Conservation (phyloP, 2,329 filamentous ascomycete species). For the Sporothrix protearum region DNA sequence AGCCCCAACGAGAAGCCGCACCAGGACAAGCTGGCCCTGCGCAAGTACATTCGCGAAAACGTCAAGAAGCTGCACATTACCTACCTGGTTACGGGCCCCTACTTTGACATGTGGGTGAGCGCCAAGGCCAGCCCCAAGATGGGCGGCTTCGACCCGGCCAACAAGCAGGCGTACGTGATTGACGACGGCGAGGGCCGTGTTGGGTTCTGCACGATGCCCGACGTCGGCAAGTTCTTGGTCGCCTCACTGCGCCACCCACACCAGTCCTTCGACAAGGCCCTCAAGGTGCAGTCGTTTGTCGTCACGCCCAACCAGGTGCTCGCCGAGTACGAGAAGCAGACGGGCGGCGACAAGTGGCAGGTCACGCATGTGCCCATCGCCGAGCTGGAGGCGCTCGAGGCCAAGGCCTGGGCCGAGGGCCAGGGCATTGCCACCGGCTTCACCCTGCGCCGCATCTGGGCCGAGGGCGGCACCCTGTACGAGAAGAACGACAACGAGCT, state of each 20-base stretch:
- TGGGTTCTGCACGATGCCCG: constrained; percentile 67
- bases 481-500: constrained; percentile 62
- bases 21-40: constrained; percentile 66
- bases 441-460: constrained; percentile 69
- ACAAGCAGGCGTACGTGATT: constrained; percentile 57
- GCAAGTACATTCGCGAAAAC: constrained; percentile 55
- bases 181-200: constrained; percentile 60
- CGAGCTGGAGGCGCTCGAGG: constrained; percentile 54
- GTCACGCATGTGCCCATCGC: constrained; percentile 52
- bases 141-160: constrained; percentile 58
- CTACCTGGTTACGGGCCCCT: constrained; percentile 68
- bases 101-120: constrained; percentile 59
- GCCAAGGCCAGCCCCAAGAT: constrained; percentile 39
- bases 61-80: constrained; percentile 56
- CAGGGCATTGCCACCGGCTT: constrained; percentile 51
- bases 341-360: constrained; percentile 54
- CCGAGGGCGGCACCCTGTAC: constrained; percentile 68
- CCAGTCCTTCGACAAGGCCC: constrained; percentile 50
- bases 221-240: constrained; percentile 65
- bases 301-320: constrained; percentile 60
- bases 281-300: constrained; percentile 70
- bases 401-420: constrained; percentile 54
- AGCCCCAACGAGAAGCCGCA: constrained; percentile 63
- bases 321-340: constrained; percentile 66
- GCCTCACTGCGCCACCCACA: constrained; percentile 57